A percentile compares a stretch with the other conserved stretches of the same genome.
phyloP scores from a whole-genome alignment of 768 basidiomycete species.

The Pleurotus eryngii region DNA sequence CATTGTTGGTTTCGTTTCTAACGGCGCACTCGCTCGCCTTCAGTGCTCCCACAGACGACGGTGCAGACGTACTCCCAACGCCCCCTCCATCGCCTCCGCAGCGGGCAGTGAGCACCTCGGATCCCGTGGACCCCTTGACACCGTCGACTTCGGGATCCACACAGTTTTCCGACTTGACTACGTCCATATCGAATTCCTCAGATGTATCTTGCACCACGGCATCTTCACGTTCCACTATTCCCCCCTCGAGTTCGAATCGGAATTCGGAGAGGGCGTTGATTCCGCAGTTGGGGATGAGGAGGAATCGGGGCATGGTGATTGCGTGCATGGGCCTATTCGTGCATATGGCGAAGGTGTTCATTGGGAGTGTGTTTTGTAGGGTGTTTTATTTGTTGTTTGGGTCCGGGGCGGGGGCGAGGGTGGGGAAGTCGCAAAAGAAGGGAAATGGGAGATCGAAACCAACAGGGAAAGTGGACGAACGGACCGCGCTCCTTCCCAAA shows the following conservation, averaged over 20 bases:
- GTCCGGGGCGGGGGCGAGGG: background rate
- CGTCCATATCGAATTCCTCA: background rate
- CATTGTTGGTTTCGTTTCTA: background rate
- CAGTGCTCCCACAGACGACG: background rate
- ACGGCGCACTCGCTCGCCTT: background rate
- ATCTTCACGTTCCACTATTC: background rate
- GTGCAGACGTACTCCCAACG: background rate
- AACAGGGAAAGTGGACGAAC: background rate
- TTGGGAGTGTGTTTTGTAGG: constrained; percentile 4
- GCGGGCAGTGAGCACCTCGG: background rate
- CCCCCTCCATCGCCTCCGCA: constrained; percentile 1
- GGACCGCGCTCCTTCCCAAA: background rate
- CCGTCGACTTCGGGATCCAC: background rate
- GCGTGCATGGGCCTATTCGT: constrained; percentile 4
- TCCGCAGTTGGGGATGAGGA: background rate
- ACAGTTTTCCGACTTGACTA: background rate
- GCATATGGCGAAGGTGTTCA: constrained; percentile 6
- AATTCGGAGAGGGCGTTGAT: background rate
- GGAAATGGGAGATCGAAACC: too few species aligned
- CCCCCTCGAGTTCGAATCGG: background rate
- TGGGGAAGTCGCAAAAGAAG: background rate
- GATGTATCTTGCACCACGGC: background rate
- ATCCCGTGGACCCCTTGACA: background rate
- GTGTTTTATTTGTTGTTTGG: constrained; percentile 2
- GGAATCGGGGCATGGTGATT: background rate